Conservation (phyloP, 805 yeast genomes). For the Candida broadrunensis region DNA sequence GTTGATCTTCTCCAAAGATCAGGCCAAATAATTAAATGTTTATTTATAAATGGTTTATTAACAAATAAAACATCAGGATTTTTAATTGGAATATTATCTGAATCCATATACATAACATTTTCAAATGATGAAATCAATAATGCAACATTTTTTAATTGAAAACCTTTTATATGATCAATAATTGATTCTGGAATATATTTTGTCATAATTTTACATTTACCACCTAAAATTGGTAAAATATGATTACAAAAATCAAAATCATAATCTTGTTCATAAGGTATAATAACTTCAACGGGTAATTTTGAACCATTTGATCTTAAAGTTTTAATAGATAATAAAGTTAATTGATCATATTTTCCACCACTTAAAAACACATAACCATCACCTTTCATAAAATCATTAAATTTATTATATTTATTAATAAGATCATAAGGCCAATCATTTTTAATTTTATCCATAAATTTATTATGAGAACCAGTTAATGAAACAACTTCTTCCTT, state of each 20-base stretch:
- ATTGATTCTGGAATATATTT: conserved; percentile 32
- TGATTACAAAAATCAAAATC: conserved; percentile 31
- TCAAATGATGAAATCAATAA: conserved; percentile 35
- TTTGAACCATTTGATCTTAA: conserved; percentile 30
- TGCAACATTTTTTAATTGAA: conserved; percentile 36
- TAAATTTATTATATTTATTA: conserved; percentile 14
- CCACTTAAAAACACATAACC: conserved; percentile 42
- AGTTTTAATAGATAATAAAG: conserved; percentile 29
- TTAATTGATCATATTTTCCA: conserved; percentile 31
- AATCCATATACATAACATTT: conserved; percentile 34
- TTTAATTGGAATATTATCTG: conserved; percentile 34
- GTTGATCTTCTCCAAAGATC: conserved; percentile 42
- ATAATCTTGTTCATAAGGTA: conserved; percentile 29
- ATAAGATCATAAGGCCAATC: conserved; percentile 19
- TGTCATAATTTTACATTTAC: conserved; percentile 44
- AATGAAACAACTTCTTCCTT: conserved; percentile 16
- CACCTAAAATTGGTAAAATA: conserved; percentile 31
- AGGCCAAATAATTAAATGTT: conserved; percentile 36
- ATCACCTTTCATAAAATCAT: conserved; percentile 31
- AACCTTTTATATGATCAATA: conserved; percentile 22
- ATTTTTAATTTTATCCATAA: conserved; percentile 17
- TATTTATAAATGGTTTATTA: conserved; percentile 28
- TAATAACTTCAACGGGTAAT: conserved; percentile 36
- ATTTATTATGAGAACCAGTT: conserved; percentile 18
- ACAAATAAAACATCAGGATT: conserved; percentile 34